These are phyloP conservation scores for Taiwanofungus camphoratus DNA, from an alignment of 1,284 basidiomycete genomes.

Conservation along the genomic window DNA sequence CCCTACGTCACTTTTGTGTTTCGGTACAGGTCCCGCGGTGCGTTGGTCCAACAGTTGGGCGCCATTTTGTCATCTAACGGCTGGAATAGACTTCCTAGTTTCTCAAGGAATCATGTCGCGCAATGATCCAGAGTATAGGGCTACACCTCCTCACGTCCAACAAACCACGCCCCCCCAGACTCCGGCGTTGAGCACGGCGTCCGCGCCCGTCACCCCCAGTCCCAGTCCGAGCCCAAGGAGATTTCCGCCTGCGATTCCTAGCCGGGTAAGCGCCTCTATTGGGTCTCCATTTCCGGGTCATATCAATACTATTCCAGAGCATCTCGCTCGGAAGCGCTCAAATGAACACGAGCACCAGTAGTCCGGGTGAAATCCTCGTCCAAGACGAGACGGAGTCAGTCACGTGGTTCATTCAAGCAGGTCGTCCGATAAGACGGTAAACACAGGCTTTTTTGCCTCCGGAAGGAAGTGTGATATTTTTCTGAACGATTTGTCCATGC, in stretches of 20 bases:
- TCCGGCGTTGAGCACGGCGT: background rate
- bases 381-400: too few relatives aligned
- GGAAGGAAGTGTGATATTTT: too few relatives aligned
- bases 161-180: slow-evolving; percentile 1
- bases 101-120: slow-evolving; percentile 21
- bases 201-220: slow-evolving; percentile 1
- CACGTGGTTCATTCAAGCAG: too few relatives aligned
- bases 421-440: too few relatives aligned
- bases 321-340: background rate
- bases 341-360: background rate
- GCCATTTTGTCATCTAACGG: background rate
- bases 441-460: too few relatives aligned
- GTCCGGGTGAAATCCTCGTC: too few relatives aligned
- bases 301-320: too few relatives aligned
- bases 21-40: slow-evolving; percentile 49
- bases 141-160: background rate
- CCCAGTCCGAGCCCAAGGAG: slow-evolving; percentile 5
- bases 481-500: too few relatives aligned
- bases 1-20: slow-evolving; percentile 57
- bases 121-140: background rate
- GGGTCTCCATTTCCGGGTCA: too few relatives aligned
- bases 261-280: too few relatives aligned
- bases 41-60: background rate
- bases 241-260: too few relatives aligned
- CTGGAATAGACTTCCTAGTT: slow-evolving; percentile 21